These are phyloP conservation scores for Ensete glaucum DNA, from an alignment of 176 grass and related monocot genomes.

Conservation along the genomic window DNA sequence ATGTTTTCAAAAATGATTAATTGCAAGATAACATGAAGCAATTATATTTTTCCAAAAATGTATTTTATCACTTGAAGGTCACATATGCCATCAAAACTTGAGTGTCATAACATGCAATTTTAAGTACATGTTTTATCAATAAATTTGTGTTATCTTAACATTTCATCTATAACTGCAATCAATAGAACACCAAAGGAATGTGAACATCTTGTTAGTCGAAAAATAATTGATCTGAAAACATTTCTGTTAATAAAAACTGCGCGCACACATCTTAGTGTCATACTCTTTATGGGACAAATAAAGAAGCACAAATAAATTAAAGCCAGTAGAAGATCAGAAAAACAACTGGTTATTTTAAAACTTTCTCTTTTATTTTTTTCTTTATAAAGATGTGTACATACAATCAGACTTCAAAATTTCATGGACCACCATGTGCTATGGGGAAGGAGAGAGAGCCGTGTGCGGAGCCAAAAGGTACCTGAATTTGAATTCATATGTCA, in stretches of 20 bases:
- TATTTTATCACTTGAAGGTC: too few relatives aligned
- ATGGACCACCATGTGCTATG: neutral
- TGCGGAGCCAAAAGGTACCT: constrained; percentile 62
- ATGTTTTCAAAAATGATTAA: too few relatives aligned
- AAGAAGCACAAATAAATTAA: neutral
- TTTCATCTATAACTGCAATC: neutral
- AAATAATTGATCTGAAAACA: neutral
- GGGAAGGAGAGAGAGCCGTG: neutral
- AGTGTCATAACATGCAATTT: neutral
- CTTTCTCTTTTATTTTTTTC: neutral
- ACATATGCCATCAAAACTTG: neutral
- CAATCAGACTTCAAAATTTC: neutral
- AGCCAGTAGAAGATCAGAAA: neutral
- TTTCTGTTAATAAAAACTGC: neutral
- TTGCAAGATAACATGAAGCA: too few relatives aligned
- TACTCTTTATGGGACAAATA: too few relatives aligned
- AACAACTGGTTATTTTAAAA: neutral
- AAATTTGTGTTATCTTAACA: neutral
- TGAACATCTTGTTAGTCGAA: neutral
- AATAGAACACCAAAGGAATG: neutral
- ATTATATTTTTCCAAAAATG: too few relatives aligned
- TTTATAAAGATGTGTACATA: constrained; percentile 5
- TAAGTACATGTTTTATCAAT: neutral
- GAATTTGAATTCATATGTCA: constrained; percentile 90
- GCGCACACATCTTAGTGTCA: too few relatives aligned